Conservation (phyloP, 2,329 filamentous ascomycete species). For the Nemania sp. region DNA sequence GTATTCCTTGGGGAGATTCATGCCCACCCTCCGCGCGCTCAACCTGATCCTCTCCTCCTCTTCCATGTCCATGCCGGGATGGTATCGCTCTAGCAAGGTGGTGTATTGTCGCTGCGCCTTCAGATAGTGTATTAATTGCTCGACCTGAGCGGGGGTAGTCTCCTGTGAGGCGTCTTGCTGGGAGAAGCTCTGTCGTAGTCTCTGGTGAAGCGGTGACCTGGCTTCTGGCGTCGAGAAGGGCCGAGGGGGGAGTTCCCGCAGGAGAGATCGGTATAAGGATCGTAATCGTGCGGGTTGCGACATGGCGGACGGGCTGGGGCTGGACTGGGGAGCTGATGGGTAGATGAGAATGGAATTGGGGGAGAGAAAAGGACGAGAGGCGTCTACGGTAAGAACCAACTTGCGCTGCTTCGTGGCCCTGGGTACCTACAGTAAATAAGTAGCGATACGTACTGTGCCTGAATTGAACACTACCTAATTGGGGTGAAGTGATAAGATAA, state of each 20-base stretch:
- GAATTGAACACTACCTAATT: too few species aligned
- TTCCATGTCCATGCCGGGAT: constrained; percentile 87
- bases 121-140: constrained; percentile 80
- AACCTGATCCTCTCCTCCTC: constrained; percentile 82
- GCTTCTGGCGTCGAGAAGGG: constrained; percentile 54
- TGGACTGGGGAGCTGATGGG: neutral
- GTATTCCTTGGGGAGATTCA: constrained; percentile 78
- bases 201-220: constrained; percentile 71
- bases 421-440: too few species aligned
- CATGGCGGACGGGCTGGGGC: constrained; percentile 33
- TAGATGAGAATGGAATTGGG: neutral
- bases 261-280: constrained; percentile 82
- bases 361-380: neutral
- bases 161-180: constrained; percentile 39
- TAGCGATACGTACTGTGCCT: too few species aligned
- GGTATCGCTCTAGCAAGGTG: constrained; percentile 85
- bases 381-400: too few species aligned
- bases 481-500: neutral
- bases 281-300: constrained; percentile 60
- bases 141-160: constrained; percentile 56
- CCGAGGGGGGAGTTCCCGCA: constrained; percentile 84
- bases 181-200: constrained; percentile 68
- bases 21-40: constrained; percentile 84
- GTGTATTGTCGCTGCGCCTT: constrained; percentile 84
- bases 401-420: too few species aligned